Evolutionary conservation across 2,329 filamentous ascomycete species (phyloP), one percentile per base, ranked within the genome.

Genomic region (Aspergillus terreus): DNA sequence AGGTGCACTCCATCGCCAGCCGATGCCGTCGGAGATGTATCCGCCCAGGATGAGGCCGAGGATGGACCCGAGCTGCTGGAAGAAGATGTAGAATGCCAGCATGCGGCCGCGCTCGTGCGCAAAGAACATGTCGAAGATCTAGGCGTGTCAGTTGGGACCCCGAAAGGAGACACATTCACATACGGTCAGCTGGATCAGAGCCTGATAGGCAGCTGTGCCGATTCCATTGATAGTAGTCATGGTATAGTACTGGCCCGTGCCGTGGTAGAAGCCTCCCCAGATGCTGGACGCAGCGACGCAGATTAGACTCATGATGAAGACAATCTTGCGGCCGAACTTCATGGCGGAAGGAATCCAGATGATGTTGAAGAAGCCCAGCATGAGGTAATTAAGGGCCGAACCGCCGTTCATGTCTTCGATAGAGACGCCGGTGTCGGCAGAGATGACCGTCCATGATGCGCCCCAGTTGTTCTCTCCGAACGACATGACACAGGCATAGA

Each of bases 371-470:
- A 74, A 71, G 4, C 70, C 71, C 19, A 74, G 57, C 6, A 74
- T 63, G 2, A 74, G 63, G 46, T 74, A 74, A 47, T 73, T 73
- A 6, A 75, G 55, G 1, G 72, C 71, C 25, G 67, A 69, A 30
- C 70, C 70, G 6, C 70, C 71, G 50, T 73, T 73, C 67, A 75
- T 70, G 50, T 74, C 68, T n/a, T 60, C 65, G 21, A 75, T 49
- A 1, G 60, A 65, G 15, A 74, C 70, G 9, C 65, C 63, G 0
- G 70, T 72, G 6, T 74, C 69, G 2, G 65, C 56, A 7, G 69
- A 67, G n/a, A 75, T 69, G 10, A 67, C 66, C 0, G 71, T 73
- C 71, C 71, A 74, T 42, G 71, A 69, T 14, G 71, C 71, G n/a
- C 71, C 71, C 38, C 69, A 64, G 35, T 69, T 71, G 47, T 73